phyloP scores from a whole-genome alignment of 148 eudicot genomes.

The Limonium bicolor region DNA sequence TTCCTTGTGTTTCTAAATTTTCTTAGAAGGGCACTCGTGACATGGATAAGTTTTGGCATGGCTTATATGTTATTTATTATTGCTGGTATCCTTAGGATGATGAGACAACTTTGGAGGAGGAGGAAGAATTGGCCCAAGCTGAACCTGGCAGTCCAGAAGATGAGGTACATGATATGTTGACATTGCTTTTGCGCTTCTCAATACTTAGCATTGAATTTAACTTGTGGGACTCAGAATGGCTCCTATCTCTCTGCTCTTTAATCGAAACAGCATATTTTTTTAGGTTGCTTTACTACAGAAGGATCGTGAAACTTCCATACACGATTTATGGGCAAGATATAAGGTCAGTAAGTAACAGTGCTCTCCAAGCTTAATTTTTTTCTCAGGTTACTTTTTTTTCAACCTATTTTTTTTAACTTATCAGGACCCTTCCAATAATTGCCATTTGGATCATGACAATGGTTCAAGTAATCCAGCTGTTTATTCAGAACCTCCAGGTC shows the following conservation, averaged over 20 bases:
- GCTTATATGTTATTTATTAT: no score
- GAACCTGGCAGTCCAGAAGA: constrained; percentile 44
- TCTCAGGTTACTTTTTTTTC: no score
- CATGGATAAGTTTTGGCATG: no score
- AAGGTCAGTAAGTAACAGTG: no score
- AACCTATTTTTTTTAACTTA: no score
- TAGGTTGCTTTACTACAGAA: constrained; percentile 3
- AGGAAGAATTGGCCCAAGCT: constrained; percentile 71
- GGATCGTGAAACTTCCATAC: constrained; percentile 4
- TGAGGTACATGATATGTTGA: constrained; percentile 52
- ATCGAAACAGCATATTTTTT: background rate
- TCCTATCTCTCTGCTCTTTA: no score
- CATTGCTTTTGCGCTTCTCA: no score
- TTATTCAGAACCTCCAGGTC: constrained; percentile 35
- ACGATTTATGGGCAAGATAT: constrained; percentile 6
- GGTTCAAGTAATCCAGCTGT: constrained; percentile 34
- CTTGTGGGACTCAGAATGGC: no score
- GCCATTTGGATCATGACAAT: constrained; percentile 30
- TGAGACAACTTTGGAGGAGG: constrained; percentile 82
- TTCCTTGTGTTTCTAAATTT: no score
- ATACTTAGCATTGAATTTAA: no score
- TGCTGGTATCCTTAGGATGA: constrained; percentile 52
- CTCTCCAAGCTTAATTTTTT: no score
- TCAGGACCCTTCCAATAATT: constrained; percentile 10
- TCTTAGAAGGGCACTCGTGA: no score